Evolutionary conservation across 495 filamentous ascomycete species (phyloP), one percentile per base, ranked within the genome.

Genomic region (Neurospora sp.): DNA sequence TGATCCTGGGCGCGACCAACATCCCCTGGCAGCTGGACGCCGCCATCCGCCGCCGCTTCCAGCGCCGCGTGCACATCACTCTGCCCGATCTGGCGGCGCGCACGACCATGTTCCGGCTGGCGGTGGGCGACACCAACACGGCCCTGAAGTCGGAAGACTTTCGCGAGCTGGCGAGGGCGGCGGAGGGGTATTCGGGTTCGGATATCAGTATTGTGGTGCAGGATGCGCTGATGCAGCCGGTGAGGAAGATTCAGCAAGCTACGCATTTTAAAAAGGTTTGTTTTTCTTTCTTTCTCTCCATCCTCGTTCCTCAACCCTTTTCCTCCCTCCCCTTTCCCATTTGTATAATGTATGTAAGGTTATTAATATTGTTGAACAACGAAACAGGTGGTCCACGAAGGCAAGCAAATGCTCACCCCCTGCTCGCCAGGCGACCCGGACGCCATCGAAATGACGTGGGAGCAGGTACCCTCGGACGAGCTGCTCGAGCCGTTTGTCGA

Each of bases 1-100:
- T 99, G 41, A 97, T 99, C 53, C 87, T 99, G 12, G 96, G 96
- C 70, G 96, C 96, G 71, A 99, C 96, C 68, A 99, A 99, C 79
- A 98, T 99, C 78, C 96, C 96, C 9, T 99, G 96, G 96, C 96
- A 99, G 83, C 87, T 99, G 46, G 96, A 99, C 82, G 93, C 94
- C n/a, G 96, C 96, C 73, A 98, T 99, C 78, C 90, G 96, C 72
- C 89, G 96, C 80, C 93, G 96, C 81, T 99, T 99, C 87, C 96
- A 99, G 82, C 85, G 95, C 75, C 85, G 96, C 85, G 93, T 99
- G 39, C 96, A 99, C 81, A 98, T 99, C 82, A 92, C 90, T 76
- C 81, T 99, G 71, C 96, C 96, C 3, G 96, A 98, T 79, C 75
- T 93, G 48, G 90, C 92, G 16, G 96, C 94, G 46, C 89, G 96